Conservation (phyloP, 208 protist genomes). For the Leishmania gerbilli region DNA sequence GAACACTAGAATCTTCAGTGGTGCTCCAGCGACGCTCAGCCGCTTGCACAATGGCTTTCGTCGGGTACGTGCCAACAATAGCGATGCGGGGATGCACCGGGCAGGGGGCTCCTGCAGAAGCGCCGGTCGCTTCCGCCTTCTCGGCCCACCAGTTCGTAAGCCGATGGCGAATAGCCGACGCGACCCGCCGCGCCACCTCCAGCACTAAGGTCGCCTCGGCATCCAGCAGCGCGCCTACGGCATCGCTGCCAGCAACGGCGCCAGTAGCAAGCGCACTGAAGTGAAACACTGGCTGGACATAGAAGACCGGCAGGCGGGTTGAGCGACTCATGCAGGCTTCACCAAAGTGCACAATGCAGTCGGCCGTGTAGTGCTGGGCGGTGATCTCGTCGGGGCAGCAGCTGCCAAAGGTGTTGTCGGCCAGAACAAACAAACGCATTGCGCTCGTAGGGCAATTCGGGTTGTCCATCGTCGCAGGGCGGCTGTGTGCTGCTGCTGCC, state of each 20-base stretch:
- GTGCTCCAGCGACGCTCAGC: slow-evolving; percentile 14
- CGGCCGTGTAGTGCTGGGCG: slow-evolving; percentile 78
- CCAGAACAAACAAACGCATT: slow-evolving; percentile 78
- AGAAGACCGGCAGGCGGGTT: slow-evolving; percentile 81
- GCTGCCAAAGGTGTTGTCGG: slow-evolving; percentile 91
- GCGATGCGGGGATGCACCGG: slow-evolving; percentile 15
- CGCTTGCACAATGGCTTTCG: slow-evolving; percentile 18
- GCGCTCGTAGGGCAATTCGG: slow-evolving; percentile 34
- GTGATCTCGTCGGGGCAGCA: slow-evolving; percentile 94
- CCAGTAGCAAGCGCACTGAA: slow-evolving; percentile 22
- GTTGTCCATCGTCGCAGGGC: slow-evolving; percentile 34
- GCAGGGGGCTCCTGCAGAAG: neutral
- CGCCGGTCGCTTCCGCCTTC: slow-evolving; percentile 1
- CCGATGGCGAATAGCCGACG: slow-evolving; percentile 10
- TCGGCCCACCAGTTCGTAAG: slow-evolving; percentile 8
- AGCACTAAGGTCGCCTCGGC: slow-evolving; percentile 23
- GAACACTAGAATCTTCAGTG: neutral
- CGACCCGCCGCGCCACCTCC: slow-evolving; percentile 28
- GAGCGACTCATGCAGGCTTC: slow-evolving; percentile 86
- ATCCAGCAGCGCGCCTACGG: neutral
- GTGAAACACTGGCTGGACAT: slow-evolving; percentile 63
- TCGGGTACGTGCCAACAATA: slow-evolving; percentile 27
- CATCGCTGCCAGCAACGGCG: neutral
- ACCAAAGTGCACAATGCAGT: slow-evolving; percentile 93
- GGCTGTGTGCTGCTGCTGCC: neutral